Base-by-base conservation (phyloP, 2,329 filamentous ascomycete genomes). In the Aspergillus proliferans region DNA sequence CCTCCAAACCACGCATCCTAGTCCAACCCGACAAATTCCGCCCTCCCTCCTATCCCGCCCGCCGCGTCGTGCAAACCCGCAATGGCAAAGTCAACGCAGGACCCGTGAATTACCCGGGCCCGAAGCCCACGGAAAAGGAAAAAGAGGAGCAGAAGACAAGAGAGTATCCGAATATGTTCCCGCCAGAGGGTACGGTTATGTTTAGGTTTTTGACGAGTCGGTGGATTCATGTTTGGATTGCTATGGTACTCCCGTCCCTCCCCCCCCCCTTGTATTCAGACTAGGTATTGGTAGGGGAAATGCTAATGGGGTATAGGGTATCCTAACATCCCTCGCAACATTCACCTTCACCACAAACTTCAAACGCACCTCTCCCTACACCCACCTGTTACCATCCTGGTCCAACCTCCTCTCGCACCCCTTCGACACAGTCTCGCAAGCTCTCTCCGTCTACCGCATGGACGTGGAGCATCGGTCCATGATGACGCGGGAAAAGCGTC, bases 11-110 rank as follows among this genome's bases (percentile, higher is more conserved):
- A 33, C 78, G 84, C 53, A 80, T 89, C 4, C 84, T 98, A 56
- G 88, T 88, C 60, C 89, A 96, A 70, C 92, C 92, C 21, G 80
- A 87, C 62, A 87, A 85, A 67, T 97, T 95, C 77, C 88, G 88
- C 43, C 92, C 93, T 2, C 93, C 93, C 0, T 97, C 92, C 0
- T 93, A 97, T 68, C 85, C 87, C 10, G 76, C 86, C 19, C 78
- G 86, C 6, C 78, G 89, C 28, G 76, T 79, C 4, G 77, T 80
- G 47, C 76, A 78, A 56, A 70, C 71, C 28, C 63, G 59, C 48
- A 61, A 64, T 50, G 47, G 59, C 36, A 46, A 58, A 44, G 43
- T 59, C 47, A 40, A 48, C 49, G 2, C 54, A 22, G 59, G 69
- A 46, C 83, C 85, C 26, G 77, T 79, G 59, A 82, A 85, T 68